Evolutionary conservation across 1,284 basidiomycete species (phyloP).

Genomic region (Paramarasmius palmivorus): DNA sequence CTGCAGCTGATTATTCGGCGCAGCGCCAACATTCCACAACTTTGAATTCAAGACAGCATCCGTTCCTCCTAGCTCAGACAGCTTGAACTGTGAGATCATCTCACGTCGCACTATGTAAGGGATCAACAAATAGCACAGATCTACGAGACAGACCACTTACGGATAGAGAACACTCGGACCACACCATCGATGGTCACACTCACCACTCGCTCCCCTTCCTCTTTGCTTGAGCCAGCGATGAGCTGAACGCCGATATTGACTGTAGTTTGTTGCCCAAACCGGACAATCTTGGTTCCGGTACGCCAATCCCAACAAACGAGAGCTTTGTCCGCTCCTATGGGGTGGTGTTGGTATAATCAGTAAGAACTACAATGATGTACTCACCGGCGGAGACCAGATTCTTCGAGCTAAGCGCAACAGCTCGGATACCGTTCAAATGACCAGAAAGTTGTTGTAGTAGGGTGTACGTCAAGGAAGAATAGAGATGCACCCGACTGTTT

Average conservation of each 20-base stretch:
- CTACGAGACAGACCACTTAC: conserved; percentile 40
- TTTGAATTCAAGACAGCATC: conserved; percentile 67
- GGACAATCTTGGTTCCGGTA: conserved; percentile 81
- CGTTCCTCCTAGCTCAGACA: conserved; percentile 74
- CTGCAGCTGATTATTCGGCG: conserved; percentile 84
- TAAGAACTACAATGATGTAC: background rate
- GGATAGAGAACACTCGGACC: conserved; percentile 87
- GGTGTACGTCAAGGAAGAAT: conserved; percentile 77
- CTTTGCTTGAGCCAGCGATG: conserved; percentile 49
- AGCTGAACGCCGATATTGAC: conserved; percentile 90
- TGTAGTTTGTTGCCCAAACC: conserved; percentile 92
- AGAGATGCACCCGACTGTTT: conserved; percentile 75
- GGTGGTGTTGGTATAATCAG: background rate
- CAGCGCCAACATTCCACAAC: conserved; percentile 72
- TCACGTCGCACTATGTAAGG: conserved; percentile 59
- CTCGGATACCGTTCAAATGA: conserved; percentile 78
- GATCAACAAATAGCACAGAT: background rate
- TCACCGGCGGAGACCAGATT: conserved; percentile 86
- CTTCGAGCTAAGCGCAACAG: conserved; percentile 83
- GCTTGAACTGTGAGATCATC: conserved; percentile 90
- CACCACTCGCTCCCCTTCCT: conserved; percentile 78
- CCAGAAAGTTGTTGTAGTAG: conserved; percentile 84
- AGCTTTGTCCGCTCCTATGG: conserved; percentile 57
- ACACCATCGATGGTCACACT: conserved; percentile 92
- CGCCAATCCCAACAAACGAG: conserved; percentile 93